Evolutionary conservation across 768 basidiomycete genomes (phyloP).

Genomic region (Fomitopsis pulvina): DNA sequence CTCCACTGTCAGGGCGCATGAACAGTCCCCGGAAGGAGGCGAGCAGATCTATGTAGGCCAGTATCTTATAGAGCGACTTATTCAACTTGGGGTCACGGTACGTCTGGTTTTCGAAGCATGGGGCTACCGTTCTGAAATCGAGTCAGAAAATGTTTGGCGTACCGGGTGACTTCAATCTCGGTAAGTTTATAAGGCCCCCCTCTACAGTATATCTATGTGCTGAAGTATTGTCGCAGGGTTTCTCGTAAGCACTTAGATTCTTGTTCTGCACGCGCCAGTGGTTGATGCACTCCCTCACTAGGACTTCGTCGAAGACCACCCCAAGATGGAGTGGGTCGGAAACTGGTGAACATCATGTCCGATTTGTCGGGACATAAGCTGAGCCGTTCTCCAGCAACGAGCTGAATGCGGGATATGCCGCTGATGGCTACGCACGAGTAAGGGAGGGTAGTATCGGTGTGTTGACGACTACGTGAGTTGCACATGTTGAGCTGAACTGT

Average conservation of each 20-base stretch:
- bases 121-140: not conserved
- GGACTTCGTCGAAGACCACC: slow-evolving; percentile 80
- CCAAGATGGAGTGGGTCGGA: slow-evolving; percentile 78
- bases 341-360: slow-evolving; percentile 50
- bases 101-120: slow-evolving; percentile 5
- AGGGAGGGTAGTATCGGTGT: slow-evolving; percentile 70
- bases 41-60: slow-evolving; percentile 45
- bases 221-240: slow-evolving; percentile 29
- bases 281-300: slow-evolving; percentile 25
- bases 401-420: slow-evolving; percentile 84
- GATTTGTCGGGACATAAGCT: too few species aligned
- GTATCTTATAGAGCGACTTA: slow-evolving; percentile 57
- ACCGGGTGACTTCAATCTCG: slow-evolving; percentile 82
- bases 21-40: slow-evolving; percentile 22
- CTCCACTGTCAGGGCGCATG: slow-evolving; percentile 31
- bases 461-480: slow-evolving; percentile 65
- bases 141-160: slow-evolving; percentile 73
- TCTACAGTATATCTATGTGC: not conserved
- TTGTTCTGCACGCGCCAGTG: not conserved
- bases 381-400: slow-evolving; percentile 80
- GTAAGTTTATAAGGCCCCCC: slow-evolving; percentile 18
- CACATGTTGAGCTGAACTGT: not conserved
- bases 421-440: slow-evolving; percentile 88
- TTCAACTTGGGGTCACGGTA: slow-evolving; percentile 60
- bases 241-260: slow-evolving; percentile 29